A percentile compares a stretch with the other conserved stretches of the same genome.
Conservation (phyloP, 352 stramenopile species). For the Halophytophthora polymorphica region DNA sequence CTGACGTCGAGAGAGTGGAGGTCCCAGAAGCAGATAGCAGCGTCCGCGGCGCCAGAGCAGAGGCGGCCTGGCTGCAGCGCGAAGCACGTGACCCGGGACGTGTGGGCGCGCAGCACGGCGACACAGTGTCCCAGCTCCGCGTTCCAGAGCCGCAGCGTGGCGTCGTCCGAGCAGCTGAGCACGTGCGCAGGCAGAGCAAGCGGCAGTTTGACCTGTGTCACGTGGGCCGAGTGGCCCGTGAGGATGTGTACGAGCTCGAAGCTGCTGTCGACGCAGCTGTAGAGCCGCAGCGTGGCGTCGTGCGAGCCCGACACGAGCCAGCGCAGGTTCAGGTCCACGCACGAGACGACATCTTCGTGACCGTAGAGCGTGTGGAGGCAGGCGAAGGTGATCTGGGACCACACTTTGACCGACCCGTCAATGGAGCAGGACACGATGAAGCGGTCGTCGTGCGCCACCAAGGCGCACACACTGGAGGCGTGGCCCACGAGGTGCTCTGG, state of each 20-base stretch:
- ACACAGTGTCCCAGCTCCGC: constrained; percentile 37
- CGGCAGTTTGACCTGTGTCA: constrained; percentile 51
- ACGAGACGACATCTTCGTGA: constrained; percentile 62
- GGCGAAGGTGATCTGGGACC: constrained; percentile 45
- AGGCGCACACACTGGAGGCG: constrained; percentile 50
- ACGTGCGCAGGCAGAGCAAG: constrained; percentile 20
- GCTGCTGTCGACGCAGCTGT: constrained; percentile 21
- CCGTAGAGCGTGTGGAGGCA: constrained; percentile 67
- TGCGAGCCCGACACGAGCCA: constrained; percentile 75
- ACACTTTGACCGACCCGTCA: constrained; percentile 70
- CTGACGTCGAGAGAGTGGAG: constrained; percentile 9
- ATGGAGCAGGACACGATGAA: constrained; percentile 67
- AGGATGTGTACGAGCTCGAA: constrained; percentile 47
- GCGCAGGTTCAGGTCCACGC: constrained; percentile 35
- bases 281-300: constrained; percentile 59
- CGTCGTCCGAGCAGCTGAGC: constrained; percentile 62
- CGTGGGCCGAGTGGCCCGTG: constrained; percentile 47
- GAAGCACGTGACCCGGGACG: constrained; percentile 53
- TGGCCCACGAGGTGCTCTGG: constrained; percentile 58
- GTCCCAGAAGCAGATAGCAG: constrained; percentile 59
- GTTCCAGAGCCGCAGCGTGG: constrained; percentile 57
- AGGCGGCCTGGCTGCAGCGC: constrained; percentile 19
- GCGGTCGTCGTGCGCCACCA: constrained; percentile 48
- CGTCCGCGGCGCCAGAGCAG: constrained; percentile 60
- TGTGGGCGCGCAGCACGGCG: constrained; percentile 37